Percentiles rank a stretch among this genome's conserved stretches.
Conservation (phyloP, 345 rosid species). For the Acer negundo region DNA sequence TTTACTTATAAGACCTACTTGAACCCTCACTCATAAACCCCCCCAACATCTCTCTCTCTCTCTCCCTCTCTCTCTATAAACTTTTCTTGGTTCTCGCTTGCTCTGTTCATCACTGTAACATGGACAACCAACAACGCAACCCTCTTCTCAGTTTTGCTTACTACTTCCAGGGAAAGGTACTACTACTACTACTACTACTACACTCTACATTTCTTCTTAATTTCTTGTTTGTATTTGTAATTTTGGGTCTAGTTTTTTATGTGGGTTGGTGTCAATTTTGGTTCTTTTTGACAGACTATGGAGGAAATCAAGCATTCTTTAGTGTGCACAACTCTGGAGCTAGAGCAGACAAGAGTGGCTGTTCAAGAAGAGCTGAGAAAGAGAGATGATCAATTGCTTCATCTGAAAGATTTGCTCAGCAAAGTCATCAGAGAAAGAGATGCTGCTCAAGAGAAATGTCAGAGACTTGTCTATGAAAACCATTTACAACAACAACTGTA, state of each 20-base stretch:
- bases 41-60: slow-evolving; percentile 22
- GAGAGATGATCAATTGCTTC: slow-evolving; percentile 65
- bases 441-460: slow-evolving; percentile 66
- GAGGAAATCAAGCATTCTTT: slow-evolving; percentile 78
- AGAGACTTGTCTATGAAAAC: slow-evolving; percentile 56
- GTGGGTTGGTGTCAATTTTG: not conserved
- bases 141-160: slow-evolving; percentile 57
- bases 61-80: not conserved
- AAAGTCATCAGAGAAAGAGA: slow-evolving; percentile 68
- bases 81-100: not conserved
- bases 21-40: slow-evolving; percentile 31
- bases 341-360: slow-evolving; percentile 67
- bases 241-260: slow-evolving; percentile 1
- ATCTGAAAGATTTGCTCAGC: slow-evolving; percentile 55
- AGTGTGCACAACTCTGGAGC: slow-evolving; percentile 65
- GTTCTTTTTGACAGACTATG: slow-evolving; percentile 48
- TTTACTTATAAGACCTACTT: slow-evolving; percentile 35
- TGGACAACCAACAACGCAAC: slow-evolving; percentile 65
- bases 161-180: slow-evolving; percentile 68
- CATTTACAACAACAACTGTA: slow-evolving; percentile 42
- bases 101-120: slow-evolving; percentile 9
- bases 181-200: not conserved
- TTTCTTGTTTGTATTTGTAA: too few species aligned
- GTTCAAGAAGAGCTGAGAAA: slow-evolving; percentile 74
- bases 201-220: too few species aligned